These are phyloP conservation scores for Colletotrichum melonis DNA, from an alignment of 2,329 filamentous ascomycete species.

Conservation along the genomic window DNA sequence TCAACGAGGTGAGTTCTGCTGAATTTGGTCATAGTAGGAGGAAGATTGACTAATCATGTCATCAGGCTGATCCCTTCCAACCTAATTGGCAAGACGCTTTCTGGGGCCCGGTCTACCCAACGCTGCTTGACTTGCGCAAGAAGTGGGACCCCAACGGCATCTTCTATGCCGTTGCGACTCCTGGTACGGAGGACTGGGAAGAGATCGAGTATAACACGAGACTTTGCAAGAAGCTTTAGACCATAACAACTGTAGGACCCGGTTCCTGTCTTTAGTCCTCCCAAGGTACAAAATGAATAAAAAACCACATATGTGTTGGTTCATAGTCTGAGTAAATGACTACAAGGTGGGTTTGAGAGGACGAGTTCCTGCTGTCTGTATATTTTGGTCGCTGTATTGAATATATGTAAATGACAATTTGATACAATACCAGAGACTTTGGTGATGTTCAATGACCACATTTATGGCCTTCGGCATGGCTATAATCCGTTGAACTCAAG, in stretches of 20 bases:
- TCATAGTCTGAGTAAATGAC: too few species aligned
- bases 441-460: too few species aligned
- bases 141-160: conserved; percentile 55
- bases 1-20: conserved; percentile 53
- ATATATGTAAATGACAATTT: too few species aligned
- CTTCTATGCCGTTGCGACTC: conserved; percentile 55
- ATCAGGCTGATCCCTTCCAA: conserved; percentile 47
- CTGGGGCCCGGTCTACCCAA: conserved; percentile 52
- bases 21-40: background rate
- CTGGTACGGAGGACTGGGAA: conserved; percentile 58
- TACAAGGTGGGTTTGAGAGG: too few species aligned
- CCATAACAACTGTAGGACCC: accelerated
- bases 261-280: too few species aligned
- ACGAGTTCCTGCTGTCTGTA: too few species aligned
- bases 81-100: conserved; percentile 51
- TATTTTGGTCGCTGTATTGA: too few species aligned
- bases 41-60: background rate
- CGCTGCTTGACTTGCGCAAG: conserved; percentile 50
- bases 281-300: too few species aligned
- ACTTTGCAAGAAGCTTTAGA: conserved; percentile 47
- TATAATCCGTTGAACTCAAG: too few species aligned
- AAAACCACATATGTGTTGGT: too few species aligned
- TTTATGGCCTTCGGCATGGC: too few species aligned
- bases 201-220: conserved; percentile 52
- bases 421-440: too few species aligned